Evolutionary conservation across 192 early-diverging fungal species (phyloP).

Genomic region (Phlyctochytrium planicorne): DNA sequence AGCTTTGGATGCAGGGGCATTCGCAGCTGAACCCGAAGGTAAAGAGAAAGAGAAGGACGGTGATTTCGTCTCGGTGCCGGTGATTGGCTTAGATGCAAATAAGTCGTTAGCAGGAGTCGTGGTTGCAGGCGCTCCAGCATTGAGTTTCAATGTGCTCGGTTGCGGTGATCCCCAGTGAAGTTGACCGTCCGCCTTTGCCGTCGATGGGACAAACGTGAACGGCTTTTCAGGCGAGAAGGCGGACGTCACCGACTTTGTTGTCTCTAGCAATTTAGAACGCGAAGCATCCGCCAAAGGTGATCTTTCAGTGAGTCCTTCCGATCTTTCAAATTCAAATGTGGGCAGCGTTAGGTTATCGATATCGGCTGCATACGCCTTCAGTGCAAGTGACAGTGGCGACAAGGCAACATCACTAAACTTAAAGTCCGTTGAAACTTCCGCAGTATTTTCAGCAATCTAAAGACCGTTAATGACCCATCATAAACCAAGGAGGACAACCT

Average conservation of each 20-base stretch:
- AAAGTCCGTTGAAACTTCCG: conserved; percentile 1
- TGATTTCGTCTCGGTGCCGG: no score
- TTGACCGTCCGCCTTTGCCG: not conserved
- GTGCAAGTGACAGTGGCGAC: not conserved
- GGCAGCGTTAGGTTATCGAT: not conserved
- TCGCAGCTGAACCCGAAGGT: no score
- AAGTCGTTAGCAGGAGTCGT: not conserved
- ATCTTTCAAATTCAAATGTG: not conserved
- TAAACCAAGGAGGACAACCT: no score
- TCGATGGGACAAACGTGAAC: not conserved
- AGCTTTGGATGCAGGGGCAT: no score
- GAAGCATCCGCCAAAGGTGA: no score
- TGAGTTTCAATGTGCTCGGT: not conserved
- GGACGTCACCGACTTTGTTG: not conserved
- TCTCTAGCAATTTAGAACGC: not conserved
- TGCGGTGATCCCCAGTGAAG: not conserved
- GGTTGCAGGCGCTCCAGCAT: not conserved
- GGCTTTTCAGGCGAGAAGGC: not conserved
- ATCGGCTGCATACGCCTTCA: not conserved
- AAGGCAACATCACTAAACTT: not conserved
- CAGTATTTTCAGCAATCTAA: no score
- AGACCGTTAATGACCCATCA: no score
- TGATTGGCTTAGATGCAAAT: no score
- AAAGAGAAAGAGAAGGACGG: not conserved
- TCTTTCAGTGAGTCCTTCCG: no score